Base-by-base conservation (phyloP, 805 yeast genomes). In the Candida nitratophila region DNA sequence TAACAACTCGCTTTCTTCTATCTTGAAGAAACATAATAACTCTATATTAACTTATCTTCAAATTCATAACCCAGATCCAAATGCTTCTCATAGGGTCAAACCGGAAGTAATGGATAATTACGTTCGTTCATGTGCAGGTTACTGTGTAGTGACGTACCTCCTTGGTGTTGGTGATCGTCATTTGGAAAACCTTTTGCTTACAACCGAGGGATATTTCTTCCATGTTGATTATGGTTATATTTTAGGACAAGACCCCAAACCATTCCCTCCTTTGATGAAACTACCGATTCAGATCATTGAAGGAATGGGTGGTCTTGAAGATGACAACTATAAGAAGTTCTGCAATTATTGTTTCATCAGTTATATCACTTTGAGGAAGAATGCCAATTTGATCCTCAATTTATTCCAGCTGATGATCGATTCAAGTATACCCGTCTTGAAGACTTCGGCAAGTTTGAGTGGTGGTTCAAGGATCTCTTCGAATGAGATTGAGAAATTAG, bases 211-310 rank as follows among this genome's bases (percentile, higher is more conserved):
- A 2, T 86, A 81, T 53, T 93, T 93, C 60, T 91, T 95, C 77
- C 99, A 93, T 64, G 97, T 96, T 1, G 99, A 93, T 64, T 93
- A 87, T 63, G 99, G 99, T 1, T 93, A 93, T 57, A 91, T 93
- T 41, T 68, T 93, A 44, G 99, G 99, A 0, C 82, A 90, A 43
- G 99, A 93, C 61, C 99, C 99, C 2, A 93, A 93, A 61, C 98
- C 98, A 14, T 93, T 93, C 65, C 98, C 99, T 14, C 99, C 99
- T 1, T 72, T 91, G 66, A 93, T 93, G 97, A 93, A 93, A 58
- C 68, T 93, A 33, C 99, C 99, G 0, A 93, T 93, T 36, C 99
- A 93, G 63, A 84, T 93, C 16, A 86, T 93, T 36, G 99, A 93
- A 51, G 98, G 97, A 0, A 93, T 93, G 88, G 99, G 99, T 2